These are phyloP conservation scores for Gillenia trifoliata DNA, from an alignment of 306 rosid species.

Conservation along the genomic window DNA sequence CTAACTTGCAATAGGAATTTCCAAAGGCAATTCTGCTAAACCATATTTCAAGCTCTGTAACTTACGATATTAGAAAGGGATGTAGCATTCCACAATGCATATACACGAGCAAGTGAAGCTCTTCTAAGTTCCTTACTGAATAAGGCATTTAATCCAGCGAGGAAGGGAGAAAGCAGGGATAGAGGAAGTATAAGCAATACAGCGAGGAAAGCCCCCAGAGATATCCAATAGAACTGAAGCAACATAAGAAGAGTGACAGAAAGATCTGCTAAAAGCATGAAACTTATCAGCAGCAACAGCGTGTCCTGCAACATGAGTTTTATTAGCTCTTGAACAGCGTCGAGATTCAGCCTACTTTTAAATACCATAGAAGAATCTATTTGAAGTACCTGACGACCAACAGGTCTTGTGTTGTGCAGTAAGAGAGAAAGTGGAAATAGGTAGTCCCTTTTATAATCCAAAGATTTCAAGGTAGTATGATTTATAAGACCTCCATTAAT, in stretches of 20 bases:
- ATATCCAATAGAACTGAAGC: slow-evolving; percentile 96
- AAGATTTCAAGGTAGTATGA: slow-evolving; percentile 62
- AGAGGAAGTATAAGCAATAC: slow-evolving; percentile 88
- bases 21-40: slow-evolving; percentile 5
- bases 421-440: slow-evolving; percentile 75
- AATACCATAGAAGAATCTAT: slow-evolving; percentile 13
- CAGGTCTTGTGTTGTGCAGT: slow-evolving; percentile 88
- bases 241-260: slow-evolving; percentile 85
- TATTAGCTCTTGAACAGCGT: slow-evolving; percentile 29
- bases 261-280: slow-evolving; percentile 79
- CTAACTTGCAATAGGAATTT: slow-evolving; percentile 10
- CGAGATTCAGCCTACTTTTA: not conserved
- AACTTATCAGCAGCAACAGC: slow-evolving; percentile 71
- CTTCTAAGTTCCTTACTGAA: slow-evolving; percentile 92
- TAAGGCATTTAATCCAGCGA: slow-evolving; percentile 95
- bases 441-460: slow-evolving; percentile 73
- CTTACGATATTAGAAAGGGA: slow-evolving; percentile 89
- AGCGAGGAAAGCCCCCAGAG: slow-evolving; percentile 86
- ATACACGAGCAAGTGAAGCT: slow-evolving; percentile 84
- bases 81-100: slow-evolving; percentile 94
- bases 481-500: slow-evolving; percentile 88
- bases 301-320: slow-evolving; percentile 65
- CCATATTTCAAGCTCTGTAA: slow-evolving; percentile 20
- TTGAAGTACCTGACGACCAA: slow-evolving; percentile 80
- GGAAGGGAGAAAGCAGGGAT: slow-evolving; percentile 86